phyloP scores from a whole-genome alignment of 2,329 filamentous ascomycete species.

The Coleophoma cylindrospora region DNA sequence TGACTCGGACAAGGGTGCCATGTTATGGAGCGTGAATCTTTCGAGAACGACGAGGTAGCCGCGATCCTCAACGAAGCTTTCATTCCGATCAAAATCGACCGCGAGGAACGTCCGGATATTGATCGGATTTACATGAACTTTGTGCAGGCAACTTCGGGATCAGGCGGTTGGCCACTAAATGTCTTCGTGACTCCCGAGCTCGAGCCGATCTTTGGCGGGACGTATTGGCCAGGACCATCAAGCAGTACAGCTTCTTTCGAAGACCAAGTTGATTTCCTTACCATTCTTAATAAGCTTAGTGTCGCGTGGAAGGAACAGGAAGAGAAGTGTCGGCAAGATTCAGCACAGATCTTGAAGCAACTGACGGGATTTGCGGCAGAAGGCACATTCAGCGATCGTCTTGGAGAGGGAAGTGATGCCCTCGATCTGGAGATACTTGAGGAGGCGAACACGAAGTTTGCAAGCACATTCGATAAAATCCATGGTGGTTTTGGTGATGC shows the following conservation, averaged over 20 bases:
- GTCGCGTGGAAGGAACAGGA: slow-evolving; percentile 79
- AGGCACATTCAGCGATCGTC: slow-evolving; percentile 56
- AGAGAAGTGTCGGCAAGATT: slow-evolving; percentile 75
- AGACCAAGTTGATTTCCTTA: slow-evolving; percentile 72
- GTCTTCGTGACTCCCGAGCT: slow-evolving; percentile 94
- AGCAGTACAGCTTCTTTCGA: slow-evolving; percentile 34
- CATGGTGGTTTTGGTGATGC: slow-evolving; percentile 76
- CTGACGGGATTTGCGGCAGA: slow-evolving; percentile 85
- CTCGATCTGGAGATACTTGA: slow-evolving; percentile 88
- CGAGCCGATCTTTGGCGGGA: slow-evolving; percentile 91
- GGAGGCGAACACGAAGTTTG: slow-evolving; percentile 80
- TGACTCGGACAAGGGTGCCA: slow-evolving; percentile 58
- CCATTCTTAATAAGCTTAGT: slow-evolving; percentile 74
- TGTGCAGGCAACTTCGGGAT: slow-evolving; percentile 85
- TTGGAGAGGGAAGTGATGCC: slow-evolving; percentile 51
- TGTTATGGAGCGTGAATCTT: slow-evolving; percentile 90
- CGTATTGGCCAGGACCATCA: slow-evolving; percentile 71
- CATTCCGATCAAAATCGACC: slow-evolving; percentile 87
- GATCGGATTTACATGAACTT: slow-evolving; percentile 99
- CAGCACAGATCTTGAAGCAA: slow-evolving; percentile 75
- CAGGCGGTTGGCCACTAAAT: slow-evolving; percentile 91
- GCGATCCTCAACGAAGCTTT: slow-evolving; percentile 80
- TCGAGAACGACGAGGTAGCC: slow-evolving; percentile 77
- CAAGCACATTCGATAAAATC: slow-evolving; percentile 70
- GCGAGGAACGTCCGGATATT: slow-evolving; percentile 89